Evolutionary conservation across 495 filamentous ascomycete species (phyloP).

Genomic region (Choiromyces venosus): DNA sequence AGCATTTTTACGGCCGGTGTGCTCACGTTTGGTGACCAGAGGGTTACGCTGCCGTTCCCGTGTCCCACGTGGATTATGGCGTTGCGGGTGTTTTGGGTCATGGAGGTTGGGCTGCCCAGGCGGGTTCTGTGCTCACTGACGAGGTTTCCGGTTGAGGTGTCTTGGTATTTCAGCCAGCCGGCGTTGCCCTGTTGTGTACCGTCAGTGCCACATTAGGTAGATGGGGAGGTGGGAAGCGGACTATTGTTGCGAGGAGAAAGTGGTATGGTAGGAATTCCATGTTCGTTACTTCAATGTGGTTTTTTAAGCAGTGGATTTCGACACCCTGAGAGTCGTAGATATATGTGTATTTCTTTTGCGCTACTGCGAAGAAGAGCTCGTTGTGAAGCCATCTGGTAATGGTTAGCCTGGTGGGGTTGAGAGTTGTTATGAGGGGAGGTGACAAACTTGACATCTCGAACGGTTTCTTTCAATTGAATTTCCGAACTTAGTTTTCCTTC

Average conservation of each 20-base stretch:
- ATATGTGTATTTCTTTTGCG: conserved; percentile 93
- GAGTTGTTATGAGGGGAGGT: not conserved
- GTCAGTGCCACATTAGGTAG: conserved; percentile 30
- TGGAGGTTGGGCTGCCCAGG: conserved; percentile 73
- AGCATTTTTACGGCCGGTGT: conserved; percentile 86
- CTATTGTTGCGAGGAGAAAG: conserved; percentile 78
- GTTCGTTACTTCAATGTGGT: conserved; percentile 85
- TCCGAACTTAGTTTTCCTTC: conserved; percentile 85
- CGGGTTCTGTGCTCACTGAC: conserved; percentile 77
- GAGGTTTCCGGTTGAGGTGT: conserved; percentile 84
- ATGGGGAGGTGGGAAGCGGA: conserved; percentile 47
- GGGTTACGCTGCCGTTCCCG: conserved; percentile 85
- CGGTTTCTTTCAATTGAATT: conserved; percentile 79
- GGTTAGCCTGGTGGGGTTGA: not conserved
- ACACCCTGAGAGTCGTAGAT: conserved; percentile 89
- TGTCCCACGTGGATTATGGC: conserved; percentile 87
- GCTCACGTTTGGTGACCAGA: conserved; percentile 92
- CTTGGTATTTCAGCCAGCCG: conserved; percentile 87
- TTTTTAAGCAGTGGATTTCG: conserved; percentile 82
- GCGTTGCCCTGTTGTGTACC: conserved; percentile 57
- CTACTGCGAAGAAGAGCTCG: conserved; percentile 92
- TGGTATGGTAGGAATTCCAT: conserved; percentile 97
- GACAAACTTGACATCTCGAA: conserved; percentile 60
- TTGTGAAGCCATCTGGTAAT: conserved; percentile 76
- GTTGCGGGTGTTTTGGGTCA: conserved; percentile 83